phyloP scores from a whole-genome alignment of 441 rosid genomes.

The Melastoma candidum region DNA sequence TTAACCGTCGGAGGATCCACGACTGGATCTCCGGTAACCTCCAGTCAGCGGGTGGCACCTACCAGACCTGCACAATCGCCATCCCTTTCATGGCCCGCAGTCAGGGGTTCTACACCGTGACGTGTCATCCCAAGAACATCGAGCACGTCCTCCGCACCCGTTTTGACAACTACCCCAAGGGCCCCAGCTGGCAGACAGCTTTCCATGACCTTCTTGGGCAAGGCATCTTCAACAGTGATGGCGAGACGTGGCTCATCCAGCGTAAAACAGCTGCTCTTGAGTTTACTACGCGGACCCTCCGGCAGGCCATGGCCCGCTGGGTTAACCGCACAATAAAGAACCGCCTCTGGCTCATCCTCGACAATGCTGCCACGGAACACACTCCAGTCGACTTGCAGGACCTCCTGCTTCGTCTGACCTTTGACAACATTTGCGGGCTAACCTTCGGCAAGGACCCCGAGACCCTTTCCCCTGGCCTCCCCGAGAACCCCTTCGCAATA shows the following conservation, averaged over 20 bases:
- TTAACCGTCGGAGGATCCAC: slow-evolving; percentile 52
- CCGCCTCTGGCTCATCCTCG: slow-evolving; percentile 65
- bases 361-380: slow-evolving; percentile 33
- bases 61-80: slow-evolving; percentile 70
- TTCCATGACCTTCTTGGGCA: slow-evolving; percentile 88
- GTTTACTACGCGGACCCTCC: slow-evolving; percentile 76
- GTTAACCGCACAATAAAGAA: slow-evolving; percentile 74
- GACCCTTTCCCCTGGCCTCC: slow-evolving; percentile 63
- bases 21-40: slow-evolving; percentile 85
- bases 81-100: slow-evolving; percentile 62
- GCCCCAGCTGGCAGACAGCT: slow-evolving; percentile 75
- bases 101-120: slow-evolving; percentile 83
- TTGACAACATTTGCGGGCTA: slow-evolving; percentile 87
- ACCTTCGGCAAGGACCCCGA: slow-evolving; percentile 92
- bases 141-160: slow-evolving; percentile 75
- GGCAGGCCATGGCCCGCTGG: slow-evolving; percentile 98
- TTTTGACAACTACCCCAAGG: slow-evolving; percentile 89
- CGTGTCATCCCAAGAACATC: slow-evolving; percentile 84
- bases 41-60: slow-evolving; percentile 60
- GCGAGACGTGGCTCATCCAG: slow-evolving; percentile 93
- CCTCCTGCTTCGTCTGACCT: slow-evolving; percentile 71
- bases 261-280: slow-evolving; percentile 90
- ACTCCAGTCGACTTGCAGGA: slow-evolving; percentile 67
- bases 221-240: slow-evolving; percentile 90
- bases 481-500: slow-evolving; percentile 60